phyloP scores from a whole-genome alignment of 768 basidiomycete species.

The Krasilnikovozyma curviuscula region DNA sequence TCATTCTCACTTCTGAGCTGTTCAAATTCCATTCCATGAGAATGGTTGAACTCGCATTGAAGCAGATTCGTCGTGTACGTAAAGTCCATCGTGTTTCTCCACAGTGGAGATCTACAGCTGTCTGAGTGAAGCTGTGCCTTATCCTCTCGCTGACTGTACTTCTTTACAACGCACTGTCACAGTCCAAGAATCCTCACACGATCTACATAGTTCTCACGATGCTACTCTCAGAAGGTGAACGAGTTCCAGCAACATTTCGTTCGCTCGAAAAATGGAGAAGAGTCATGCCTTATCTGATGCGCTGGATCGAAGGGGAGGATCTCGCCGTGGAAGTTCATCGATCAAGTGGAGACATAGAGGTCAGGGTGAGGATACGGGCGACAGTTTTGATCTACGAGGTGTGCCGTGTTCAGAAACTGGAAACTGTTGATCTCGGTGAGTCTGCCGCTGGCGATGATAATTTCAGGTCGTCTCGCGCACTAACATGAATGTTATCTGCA shows the following conservation, averaged over 20 bases:
- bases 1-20: constrained; percentile 64
- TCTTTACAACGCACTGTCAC: constrained; percentile 3
- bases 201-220: constrained; percentile 61
- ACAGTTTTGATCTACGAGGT: constrained; percentile 74
- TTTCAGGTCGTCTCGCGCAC: background rate
- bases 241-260: constrained; percentile 48
- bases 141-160: constrained; percentile 5
- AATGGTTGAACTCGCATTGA: constrained; percentile 61
- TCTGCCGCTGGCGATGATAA: constrained; percentile 6
- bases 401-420: constrained; percentile 71
- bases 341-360: constrained; percentile 39
- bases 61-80: constrained; percentile 47
- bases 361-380: constrained; percentile 51
- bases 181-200: constrained; percentile 59
- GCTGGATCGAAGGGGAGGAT: constrained; percentile 45
- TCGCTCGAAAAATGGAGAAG: constrained; percentile 67
- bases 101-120: background rate
- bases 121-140: constrained; percentile 2
- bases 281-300: constrained; percentile 63
- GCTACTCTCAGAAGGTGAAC: constrained; percentile 55
- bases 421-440: constrained; percentile 58
- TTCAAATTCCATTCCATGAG: constrained; percentile 81
- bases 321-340: constrained; percentile 33
- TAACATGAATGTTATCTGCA: background rate
- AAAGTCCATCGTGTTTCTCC: constrained; percentile 6